A percentile compares a stretch with the other conserved stretches of the same genome.
Conservation (phyloP, 257 asterid species). For the Salvia miltiorrhiza region DNA sequence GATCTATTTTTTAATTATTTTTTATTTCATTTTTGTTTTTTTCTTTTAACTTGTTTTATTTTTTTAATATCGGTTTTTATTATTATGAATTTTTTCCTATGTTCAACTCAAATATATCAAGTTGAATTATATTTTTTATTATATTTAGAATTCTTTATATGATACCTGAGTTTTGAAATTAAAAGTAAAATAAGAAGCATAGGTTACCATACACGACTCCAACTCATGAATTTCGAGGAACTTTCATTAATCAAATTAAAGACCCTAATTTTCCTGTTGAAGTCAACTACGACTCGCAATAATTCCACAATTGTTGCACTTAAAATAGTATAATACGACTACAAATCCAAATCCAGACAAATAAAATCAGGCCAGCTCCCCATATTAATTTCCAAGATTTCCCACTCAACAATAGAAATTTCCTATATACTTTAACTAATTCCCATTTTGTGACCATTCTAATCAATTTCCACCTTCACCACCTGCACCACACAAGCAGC, state of each 20-base stretch:
- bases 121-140: no score
- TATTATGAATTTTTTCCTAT: no score
- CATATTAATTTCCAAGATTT: background rate
- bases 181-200: background rate
- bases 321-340: conserved; percentile 5
- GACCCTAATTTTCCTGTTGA: background rate
- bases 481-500: conserved; percentile 24
- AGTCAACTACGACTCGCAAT: conserved; percentile 15
- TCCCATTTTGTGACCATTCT: background rate
- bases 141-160: no score
- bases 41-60: no score
- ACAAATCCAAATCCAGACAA: conserved; percentile 20
- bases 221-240: conserved; percentile 17
- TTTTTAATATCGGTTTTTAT: no score
- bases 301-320: conserved; percentile 13
- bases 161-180: no score
- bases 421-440: background rate
- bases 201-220: background rate
- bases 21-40: no score
- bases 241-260: background rate
- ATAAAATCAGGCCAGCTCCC: conserved; percentile 26
- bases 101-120: no score
- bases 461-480: background rate
- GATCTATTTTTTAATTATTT: no score
- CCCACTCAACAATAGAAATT: conserved; percentile 12